These are phyloP conservation scores for Apiotrichum mycotoxinovorans DNA, from an alignment of 1,284 basidiomycete species.

Conservation along the genomic window DNA sequence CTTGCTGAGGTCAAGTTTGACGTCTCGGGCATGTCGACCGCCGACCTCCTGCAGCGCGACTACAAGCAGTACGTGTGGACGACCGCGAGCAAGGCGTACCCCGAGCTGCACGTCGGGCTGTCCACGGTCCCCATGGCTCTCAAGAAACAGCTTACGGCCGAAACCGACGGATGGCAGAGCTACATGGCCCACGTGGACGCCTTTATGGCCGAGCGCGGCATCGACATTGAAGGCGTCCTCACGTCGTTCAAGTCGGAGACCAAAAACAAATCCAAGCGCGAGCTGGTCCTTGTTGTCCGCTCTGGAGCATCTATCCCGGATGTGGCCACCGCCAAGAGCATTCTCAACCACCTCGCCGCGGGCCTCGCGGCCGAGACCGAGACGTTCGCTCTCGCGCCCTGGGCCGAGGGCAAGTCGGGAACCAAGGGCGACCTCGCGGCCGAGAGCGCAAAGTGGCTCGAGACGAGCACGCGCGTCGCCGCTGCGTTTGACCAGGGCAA, in stretches of 20 bases:
- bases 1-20: conserved; percentile 65
- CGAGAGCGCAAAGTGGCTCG: conserved; percentile 14
- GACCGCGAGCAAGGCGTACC: conserved; percentile 41
- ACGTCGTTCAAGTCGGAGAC: conserved; percentile 61
- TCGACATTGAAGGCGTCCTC: conserved; percentile 70
- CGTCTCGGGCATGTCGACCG: conserved; percentile 64
- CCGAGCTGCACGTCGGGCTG: conserved; percentile 58
- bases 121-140: conserved; percentile 73
- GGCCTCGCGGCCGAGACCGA: conserved; percentile 57
- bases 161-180: conserved; percentile 42
- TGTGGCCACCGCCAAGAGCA: conserved; percentile 17
- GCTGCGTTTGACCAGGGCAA: conserved; percentile 74
- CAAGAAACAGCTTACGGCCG: conserved; percentile 55
- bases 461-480: conserved; percentile 29
- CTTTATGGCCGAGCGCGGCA: conserved; percentile 64
- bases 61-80: conserved; percentile 78
- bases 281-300: conserved; percentile 64
- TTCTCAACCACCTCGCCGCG: conserved; percentile 37
- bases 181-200: conserved; percentile 56
- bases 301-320: conserved; percentile 28
- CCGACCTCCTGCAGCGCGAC: conserved; percentile 80
- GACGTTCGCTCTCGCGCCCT: conserved; percentile 57
- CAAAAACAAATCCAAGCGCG: conserved; percentile 62
- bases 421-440: conserved; percentile 32
- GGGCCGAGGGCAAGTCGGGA: conserved; percentile 21